Evolutionary conservation across 768 basidiomycete genomes (phyloP).

Genomic region (Phylloporus sp.): DNA sequence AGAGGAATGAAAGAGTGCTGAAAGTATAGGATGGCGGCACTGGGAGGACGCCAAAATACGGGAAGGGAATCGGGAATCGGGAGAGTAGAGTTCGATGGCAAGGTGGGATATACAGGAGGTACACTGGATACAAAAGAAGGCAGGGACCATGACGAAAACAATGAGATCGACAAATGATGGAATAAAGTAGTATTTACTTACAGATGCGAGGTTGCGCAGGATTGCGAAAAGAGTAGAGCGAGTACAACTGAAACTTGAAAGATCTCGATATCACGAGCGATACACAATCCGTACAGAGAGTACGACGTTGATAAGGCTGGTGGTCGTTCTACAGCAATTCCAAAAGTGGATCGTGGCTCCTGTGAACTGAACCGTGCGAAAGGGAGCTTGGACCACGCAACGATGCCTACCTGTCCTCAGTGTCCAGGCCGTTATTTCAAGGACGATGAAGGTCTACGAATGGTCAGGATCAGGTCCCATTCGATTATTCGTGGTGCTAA

Average conservation of each 20-base stretch:
- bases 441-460: conserved; percentile 2
- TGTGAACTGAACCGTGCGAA: conserved; percentile 17
- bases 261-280: neutral
- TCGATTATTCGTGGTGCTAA: neutral
- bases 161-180: neutral
- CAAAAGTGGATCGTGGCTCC: no score
- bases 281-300: neutral
- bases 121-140: no score
- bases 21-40: no score
- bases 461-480: conserved; percentile 15
- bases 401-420: conserved; percentile 16
- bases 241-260: neutral
- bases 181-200: neutral
- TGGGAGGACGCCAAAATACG: no score
- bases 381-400: neutral
- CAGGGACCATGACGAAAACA: neutral
- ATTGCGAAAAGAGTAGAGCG: neutral
- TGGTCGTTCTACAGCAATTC: neutral
- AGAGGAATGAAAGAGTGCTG: neutral
- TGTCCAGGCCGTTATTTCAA: conserved; percentile 21
- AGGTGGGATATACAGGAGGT: no score
- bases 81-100: neutral
- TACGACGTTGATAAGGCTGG: neutral
- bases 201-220: no score
- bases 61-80: no score